Evolutionary conservation across 2,329 filamentous ascomycete genomes (phyloP), one percentile per base, ranked within the genome.

Genomic region (Epicoccum sorghinum): DNA sequence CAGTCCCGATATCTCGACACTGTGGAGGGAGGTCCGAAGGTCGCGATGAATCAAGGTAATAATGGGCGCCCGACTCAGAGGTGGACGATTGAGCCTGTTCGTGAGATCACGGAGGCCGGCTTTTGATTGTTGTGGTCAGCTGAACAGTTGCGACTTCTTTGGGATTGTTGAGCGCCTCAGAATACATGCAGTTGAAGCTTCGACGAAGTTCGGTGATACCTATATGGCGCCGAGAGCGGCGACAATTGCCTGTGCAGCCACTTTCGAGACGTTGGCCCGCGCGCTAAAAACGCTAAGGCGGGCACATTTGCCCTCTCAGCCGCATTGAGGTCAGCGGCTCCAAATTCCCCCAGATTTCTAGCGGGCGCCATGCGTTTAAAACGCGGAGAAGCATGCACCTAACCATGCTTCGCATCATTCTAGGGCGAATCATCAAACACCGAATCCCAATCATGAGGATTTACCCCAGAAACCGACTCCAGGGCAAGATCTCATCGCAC

Each of bases 1-100:
- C 55, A 43, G 18, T 33, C 41, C 24, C 42, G 62, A 25, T 60
- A 58, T 35, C 42, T 69, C 14, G 64, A 68, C 38, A 63, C 62
- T 3, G 55, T 53, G 46, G 56, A 65, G 14, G 58, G 60, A 7
- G 52, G 59, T 7, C 42, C 39, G 23, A 48, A 18, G 14, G 58
- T 65, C 6, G 55, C 54, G 23, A 58, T 63, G 58, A 60, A 60
- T 40, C 27, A 40, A 14, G 32, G 36, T 13, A 62, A 67, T 45
- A 39, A 27, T 13, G 60, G 57, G 14, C 57, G 47, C n/a, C 57
- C 54, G 12, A 65, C 60, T 30, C 57, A 66, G 51, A 58, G 64
- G 41, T 66, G 62, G 64, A 62, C 55, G 9, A 59, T 67, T 40
- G 57, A 52, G 32, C 42, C 60, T 7, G 56, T 69, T 18, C 39